A percentile compares a stretch with the other conserved stretches of the same genome.
Conservation (phyloP, 148 eudicot genomes). For the Spergularia marina region DNA sequence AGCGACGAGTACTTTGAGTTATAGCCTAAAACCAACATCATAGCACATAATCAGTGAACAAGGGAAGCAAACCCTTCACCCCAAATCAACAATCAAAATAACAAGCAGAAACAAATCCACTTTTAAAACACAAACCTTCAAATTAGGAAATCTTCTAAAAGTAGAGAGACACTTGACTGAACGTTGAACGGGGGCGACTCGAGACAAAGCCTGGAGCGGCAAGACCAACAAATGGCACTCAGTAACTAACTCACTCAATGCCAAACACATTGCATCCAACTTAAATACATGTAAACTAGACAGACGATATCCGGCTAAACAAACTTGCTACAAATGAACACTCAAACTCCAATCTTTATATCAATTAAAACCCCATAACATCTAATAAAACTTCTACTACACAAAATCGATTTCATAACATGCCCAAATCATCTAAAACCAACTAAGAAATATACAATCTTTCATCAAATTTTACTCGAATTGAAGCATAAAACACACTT, state of each 20-base stretch:
- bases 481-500: not conserved
- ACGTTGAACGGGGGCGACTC: slow-evolving; percentile 31
- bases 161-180: slow-evolving; percentile 39
- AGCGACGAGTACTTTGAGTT: slow-evolving; percentile 34
- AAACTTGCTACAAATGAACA: not conserved
- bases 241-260: not conserved
- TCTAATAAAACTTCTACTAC: not conserved
- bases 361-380: not conserved
- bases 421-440: not conserved
- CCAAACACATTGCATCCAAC: slow-evolving; percentile 3
- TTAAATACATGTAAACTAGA: not conserved
- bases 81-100: not conserved
- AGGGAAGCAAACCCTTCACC: not conserved
- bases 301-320: not conserved
- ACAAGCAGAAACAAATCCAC: not conserved
- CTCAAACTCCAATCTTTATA: not conserved
- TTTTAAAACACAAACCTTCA: slow-evolving; percentile 50
- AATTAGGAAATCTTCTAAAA: slow-evolving; percentile 37
- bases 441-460: not conserved
- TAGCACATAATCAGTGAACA: slow-evolving; percentile 3
- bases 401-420: not conserved
- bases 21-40: slow-evolving; percentile 39
- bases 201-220: slow-evolving; percentile 47
- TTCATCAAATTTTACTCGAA: not conserved
- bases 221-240: slow-evolving; percentile 17